phyloP scores from a whole-genome alignment of 805 yeast species.

The Deakozyma indianensis region DNA sequence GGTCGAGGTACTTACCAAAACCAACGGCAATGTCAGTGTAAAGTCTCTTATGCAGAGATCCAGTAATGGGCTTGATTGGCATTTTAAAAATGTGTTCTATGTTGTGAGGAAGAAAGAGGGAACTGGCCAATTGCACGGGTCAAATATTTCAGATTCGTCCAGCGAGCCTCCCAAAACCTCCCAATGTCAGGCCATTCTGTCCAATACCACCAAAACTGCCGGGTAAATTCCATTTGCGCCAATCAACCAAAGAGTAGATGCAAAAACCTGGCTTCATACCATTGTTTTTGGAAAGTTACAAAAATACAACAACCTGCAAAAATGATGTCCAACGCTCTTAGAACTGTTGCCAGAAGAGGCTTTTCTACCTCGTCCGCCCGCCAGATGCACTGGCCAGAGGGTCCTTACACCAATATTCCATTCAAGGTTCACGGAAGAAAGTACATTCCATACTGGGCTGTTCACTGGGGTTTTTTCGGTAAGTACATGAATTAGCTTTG shows the following conservation, averaged over 20 bases:
- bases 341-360: conserved; percentile 14
- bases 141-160: too few species aligned
- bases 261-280: too few species aligned
- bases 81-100: neutral
- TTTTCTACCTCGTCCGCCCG: conserved; percentile 23
- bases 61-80: conserved; percentile 40
- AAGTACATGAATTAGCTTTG: conserved; percentile 15
- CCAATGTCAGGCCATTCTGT: too few species aligned
- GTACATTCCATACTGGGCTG: conserved; percentile 62
- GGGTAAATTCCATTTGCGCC: too few species aligned
- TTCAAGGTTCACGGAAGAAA: conserved; percentile 89
- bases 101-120: neutral
- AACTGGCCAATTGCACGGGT: too few species aligned
- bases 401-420: conserved; percentile 85
- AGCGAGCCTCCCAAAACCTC: too few species aligned
- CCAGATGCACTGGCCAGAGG: conserved; percentile 49
- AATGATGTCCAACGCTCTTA: too few species aligned
- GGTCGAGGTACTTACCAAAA: conserved; percentile 41
- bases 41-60: conserved; percentile 68
- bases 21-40: conserved; percentile 54
- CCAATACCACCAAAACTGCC: too few species aligned
- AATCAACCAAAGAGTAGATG: too few species aligned
- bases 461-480: conserved; percentile 68
- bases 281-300: too few species aligned
- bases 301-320: too few species aligned